Percentiles rank a stretch among this genome's conserved stretches.
Evolutionary conservation across 768 basidiomycete genomes (phyloP).

Genomic region (Hygrophorus russula): DNA sequence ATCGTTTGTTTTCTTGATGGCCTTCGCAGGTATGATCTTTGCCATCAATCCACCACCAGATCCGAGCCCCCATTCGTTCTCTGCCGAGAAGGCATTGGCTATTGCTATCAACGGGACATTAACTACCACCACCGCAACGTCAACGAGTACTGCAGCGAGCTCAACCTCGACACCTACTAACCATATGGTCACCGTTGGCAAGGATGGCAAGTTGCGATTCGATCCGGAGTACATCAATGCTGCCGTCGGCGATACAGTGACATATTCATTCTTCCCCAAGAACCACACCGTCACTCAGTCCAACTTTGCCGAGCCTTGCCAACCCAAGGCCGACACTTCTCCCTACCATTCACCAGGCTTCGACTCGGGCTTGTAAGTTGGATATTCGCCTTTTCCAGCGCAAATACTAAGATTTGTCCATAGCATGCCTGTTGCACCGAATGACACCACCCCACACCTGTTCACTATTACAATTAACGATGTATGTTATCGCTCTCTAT

Average conservation of each 20-base stretch:
- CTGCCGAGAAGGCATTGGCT: constrained; percentile 37
- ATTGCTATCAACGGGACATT: constrained; percentile 23
- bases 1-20: neutral
- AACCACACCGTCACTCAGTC: constrained; percentile 23
- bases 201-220: constrained; percentile 7
- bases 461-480: too few relatives aligned
- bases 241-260: constrained; percentile 31
- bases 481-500: too few relatives aligned
- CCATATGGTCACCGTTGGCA: constrained; percentile 21
- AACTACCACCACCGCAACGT: constrained; percentile 8
- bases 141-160: constrained; percentile 9
- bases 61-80: constrained; percentile 28
- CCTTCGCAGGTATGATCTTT: constrained; percentile 50
- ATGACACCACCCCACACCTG: too few relatives aligned
- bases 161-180: constrained; percentile 13
- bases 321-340: constrained; percentile 5
- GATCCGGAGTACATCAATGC: constrained; percentile 6
- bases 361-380: constrained; percentile 12
- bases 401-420: too few relatives aligned
- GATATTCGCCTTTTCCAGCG: constrained; percentile 17
- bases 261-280: constrained; percentile 17
- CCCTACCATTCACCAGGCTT: constrained; percentile 17
- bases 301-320: constrained; percentile 6
- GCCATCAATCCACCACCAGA: constrained; percentile 46
- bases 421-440: too few relatives aligned